These are phyloP conservation scores for Trichoderma sp. DNA, from an alignment of 2,329 filamentous ascomycete species.

Conservation along the genomic window DNA sequence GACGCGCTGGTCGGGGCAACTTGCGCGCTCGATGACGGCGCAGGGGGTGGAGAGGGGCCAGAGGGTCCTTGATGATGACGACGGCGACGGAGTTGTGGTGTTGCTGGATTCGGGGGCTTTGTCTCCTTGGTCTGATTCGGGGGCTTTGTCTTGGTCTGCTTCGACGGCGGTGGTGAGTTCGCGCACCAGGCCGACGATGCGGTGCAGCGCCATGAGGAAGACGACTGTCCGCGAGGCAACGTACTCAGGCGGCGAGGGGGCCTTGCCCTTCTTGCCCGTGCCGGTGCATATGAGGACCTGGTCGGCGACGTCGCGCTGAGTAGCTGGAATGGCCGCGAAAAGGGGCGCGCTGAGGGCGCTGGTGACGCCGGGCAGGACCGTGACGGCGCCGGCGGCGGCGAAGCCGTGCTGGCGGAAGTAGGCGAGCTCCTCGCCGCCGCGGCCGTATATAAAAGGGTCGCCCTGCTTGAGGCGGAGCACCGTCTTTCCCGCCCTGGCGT, in stretches of 20 bases:
- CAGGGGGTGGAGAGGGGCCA: slow-evolving; percentile 83
- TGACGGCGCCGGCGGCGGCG: slow-evolving; percentile 53
- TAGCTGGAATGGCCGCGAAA: slow-evolving; percentile 83
- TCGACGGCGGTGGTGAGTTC: slow-evolving; percentile 56
- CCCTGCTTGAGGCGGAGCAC: slow-evolving; percentile 94
- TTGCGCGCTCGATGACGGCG: slow-evolving; percentile 89
- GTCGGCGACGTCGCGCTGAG: slow-evolving; percentile 85
- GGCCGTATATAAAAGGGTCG: slow-evolving; percentile 93
- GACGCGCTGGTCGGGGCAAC: slow-evolving; percentile 89
- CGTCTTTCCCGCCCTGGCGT: slow-evolving; percentile 62
- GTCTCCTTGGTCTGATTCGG: too few species aligned
- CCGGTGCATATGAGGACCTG: slow-evolving; percentile 96
- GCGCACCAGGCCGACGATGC: slow-evolving; percentile 69
- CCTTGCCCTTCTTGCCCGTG: slow-evolving; percentile 83
- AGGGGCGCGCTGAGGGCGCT: slow-evolving; percentile 82
- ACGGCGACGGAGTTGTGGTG: not conserved
- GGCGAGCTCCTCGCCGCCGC: slow-evolving; percentile 86
- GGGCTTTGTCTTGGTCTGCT: slow-evolving; percentile 15
- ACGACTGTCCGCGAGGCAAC: slow-evolving; percentile 77
- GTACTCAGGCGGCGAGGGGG: slow-evolving; percentile 78
- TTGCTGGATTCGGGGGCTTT: slow-evolving; percentile 14
- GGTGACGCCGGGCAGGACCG: slow-evolving; percentile 86
- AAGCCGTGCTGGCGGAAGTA: slow-evolving; percentile 60
- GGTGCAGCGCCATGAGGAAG: slow-evolving; percentile 92
- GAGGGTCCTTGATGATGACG: slow-evolving; percentile 33